Conservation (phyloP, 495 filamentous ascomycete species). For the Hypoxylon trugodes region DNA sequence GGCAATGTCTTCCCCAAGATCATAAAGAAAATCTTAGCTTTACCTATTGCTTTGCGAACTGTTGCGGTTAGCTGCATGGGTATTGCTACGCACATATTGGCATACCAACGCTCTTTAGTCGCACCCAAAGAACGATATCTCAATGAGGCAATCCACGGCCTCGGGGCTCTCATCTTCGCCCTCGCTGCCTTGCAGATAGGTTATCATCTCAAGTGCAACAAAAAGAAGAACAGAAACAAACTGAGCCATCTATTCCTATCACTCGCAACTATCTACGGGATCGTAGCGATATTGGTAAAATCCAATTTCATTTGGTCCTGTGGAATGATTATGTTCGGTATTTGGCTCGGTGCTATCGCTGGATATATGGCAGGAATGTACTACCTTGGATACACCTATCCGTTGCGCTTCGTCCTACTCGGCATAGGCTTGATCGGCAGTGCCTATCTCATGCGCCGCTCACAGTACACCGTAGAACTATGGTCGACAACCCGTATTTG, state of each 20-base stretch:
- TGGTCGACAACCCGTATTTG: background rate
- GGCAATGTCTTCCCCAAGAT: background rate
- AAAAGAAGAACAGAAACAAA: background rate
- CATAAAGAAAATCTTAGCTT: background rate
- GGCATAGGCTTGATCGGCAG: background rate
- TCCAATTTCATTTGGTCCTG: constrained; percentile 15
- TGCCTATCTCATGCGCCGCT: constrained; percentile 5
- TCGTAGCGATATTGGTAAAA: background rate
- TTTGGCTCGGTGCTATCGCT: background rate
- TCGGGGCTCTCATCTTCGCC: constrained; percentile 6
- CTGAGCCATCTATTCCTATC: background rate
- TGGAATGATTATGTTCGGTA: background rate
- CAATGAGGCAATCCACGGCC: constrained; percentile 9
- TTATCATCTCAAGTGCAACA: background rate
- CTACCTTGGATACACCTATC: background rate
- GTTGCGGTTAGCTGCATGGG: background rate
- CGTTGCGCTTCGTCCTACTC: background rate
- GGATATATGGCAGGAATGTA: too few relatives aligned
- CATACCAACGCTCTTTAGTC: constrained; percentile 1
- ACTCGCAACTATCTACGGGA: background rate
- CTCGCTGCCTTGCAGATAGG: constrained; percentile 1
- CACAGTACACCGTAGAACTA: background rate
- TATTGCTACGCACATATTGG: background rate
- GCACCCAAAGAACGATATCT: constrained; percentile 2
- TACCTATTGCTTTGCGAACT: background rate